Conservation (phyloP, 805 yeast species). For the Lipomyces mesembrius region DNA sequence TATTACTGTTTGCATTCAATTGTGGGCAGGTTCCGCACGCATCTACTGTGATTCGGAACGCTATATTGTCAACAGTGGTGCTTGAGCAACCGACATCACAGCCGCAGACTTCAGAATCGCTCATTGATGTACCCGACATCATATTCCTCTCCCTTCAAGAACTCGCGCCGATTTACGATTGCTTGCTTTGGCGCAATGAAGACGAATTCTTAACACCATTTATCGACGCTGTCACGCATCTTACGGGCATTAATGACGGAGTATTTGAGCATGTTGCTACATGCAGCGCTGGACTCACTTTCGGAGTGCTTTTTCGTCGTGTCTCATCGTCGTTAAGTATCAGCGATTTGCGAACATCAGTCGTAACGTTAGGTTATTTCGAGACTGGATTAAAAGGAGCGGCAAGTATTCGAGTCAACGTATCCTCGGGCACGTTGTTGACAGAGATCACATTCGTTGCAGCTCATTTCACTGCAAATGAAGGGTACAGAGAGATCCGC, state of each 20-base stretch:
- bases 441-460: conserved; percentile 63
- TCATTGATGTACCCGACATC: conserved; percentile 37
- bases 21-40: conserved; percentile 41
- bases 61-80: conserved; percentile 9
- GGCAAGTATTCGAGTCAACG: conserved; percentile 60
- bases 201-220: conserved; percentile 41
- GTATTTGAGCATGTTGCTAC: conserved; percentile 34
- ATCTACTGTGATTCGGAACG: conserved; percentile 15
- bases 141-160: conserved; percentile 48
- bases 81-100: background rate
- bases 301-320: conserved; percentile 40
- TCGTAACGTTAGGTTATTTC: conserved; percentile 54
- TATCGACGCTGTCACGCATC: conserved; percentile 39
- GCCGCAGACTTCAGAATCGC: background rate
- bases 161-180: conserved; percentile 45
- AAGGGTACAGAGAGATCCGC: conserved; percentile 62
- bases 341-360: conserved; percentile 32
- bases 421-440: conserved; percentile 29
- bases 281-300: conserved; percentile 43
- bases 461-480: conserved; percentile 79
- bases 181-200: conserved; percentile 40
- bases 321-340: conserved; percentile 47
- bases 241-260: conserved; percentile 20
- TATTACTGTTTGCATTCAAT: conserved; percentile 42
- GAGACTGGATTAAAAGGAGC: conserved; percentile 77